Evolutionary conservation across 2,329 filamentous ascomycete genomes (phyloP).

Genomic region (Thelonectria olida): DNA sequence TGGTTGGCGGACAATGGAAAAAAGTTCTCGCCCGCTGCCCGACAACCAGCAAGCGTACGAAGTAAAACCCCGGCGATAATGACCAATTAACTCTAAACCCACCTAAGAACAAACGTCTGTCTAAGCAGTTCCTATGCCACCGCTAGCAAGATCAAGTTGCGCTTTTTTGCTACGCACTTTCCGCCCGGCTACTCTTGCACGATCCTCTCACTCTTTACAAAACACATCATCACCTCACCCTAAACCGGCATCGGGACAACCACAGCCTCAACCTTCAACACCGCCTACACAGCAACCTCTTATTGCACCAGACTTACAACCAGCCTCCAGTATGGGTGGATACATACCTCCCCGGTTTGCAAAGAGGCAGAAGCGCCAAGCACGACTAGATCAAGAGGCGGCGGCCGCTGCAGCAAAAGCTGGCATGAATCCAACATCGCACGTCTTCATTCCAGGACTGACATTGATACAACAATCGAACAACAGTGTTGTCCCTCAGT

Average conservation of each 20-base stretch:
- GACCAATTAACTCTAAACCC: background rate
- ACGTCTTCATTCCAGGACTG: constrained; percentile 2
- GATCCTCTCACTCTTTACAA: background rate
- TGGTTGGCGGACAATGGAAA: background rate
- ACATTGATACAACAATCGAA: background rate
- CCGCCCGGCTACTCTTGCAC: background rate
- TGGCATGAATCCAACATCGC: background rate
- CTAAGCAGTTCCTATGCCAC: background rate
- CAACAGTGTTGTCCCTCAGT: background rate
- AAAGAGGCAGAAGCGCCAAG: background rate
- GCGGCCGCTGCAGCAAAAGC: background rate
- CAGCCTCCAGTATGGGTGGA: background rate
- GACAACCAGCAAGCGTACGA: background rate
- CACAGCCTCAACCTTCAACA: background rate
- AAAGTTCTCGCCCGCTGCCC: background rate
- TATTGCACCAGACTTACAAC: background rate
- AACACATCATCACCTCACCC: background rate
- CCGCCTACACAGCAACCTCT: background rate
- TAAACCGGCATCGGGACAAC: too few relatives aligned
- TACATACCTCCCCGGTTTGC: background rate
- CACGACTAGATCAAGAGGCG: background rate
- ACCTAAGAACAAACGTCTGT: background rate
- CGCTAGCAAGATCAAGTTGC: constrained; percentile 5
- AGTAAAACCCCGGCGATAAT: background rate
- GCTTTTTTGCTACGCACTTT: constrained; percentile 7